phyloP scores from a whole-genome alignment of 345 rosid species.

The Brassica napus region DNA sequence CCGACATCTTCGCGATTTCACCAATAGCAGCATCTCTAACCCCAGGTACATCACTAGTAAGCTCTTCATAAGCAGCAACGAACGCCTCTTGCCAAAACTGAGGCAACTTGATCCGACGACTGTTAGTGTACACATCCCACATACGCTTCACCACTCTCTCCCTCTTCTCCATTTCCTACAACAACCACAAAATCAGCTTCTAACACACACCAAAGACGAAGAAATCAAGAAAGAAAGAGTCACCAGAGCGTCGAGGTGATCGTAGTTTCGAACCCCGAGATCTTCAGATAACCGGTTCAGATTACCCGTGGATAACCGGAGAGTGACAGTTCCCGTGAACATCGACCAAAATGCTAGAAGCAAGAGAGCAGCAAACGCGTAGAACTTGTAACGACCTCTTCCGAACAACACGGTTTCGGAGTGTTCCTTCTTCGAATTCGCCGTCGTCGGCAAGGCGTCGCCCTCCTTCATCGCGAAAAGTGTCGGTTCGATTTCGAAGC shows the following conservation, averaged over 20 bases:
- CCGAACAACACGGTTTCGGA: conserved; percentile 51
- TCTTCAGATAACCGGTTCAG: conserved; percentile 61
- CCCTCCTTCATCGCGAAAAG: conserved; percentile 51
- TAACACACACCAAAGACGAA: neutral
- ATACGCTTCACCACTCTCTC: conserved; percentile 85
- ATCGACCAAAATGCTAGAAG: conserved; percentile 78
- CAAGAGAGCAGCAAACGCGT: conserved; percentile 71
- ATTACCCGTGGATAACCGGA: conserved; percentile 71
- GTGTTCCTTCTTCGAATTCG: conserved; percentile 54
- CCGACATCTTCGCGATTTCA: conserved; percentile 83
- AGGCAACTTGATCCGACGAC: conserved; percentile 66
- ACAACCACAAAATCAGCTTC: neutral
- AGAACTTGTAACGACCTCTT: conserved; percentile 66
- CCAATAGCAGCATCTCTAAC: conserved; percentile 61
- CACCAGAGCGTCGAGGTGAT: conserved; percentile 70
- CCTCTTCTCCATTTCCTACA: conserved; percentile 83
- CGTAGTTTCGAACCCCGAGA: conserved; percentile 45
- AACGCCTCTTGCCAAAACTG: conserved; percentile 80
- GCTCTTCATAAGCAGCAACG: conserved; percentile 78
- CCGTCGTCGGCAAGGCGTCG: conserved; percentile 50
- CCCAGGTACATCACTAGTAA: conserved; percentile 63
- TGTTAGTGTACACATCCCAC: conserved; percentile 81
- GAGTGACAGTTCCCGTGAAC: conserved; percentile 78
- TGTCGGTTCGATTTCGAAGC: neutral
- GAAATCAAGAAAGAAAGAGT: neutral